phyloP scores from a whole-genome alignment of 164 flowering plant genomes.

The Magnolia officinalis region DNA sequence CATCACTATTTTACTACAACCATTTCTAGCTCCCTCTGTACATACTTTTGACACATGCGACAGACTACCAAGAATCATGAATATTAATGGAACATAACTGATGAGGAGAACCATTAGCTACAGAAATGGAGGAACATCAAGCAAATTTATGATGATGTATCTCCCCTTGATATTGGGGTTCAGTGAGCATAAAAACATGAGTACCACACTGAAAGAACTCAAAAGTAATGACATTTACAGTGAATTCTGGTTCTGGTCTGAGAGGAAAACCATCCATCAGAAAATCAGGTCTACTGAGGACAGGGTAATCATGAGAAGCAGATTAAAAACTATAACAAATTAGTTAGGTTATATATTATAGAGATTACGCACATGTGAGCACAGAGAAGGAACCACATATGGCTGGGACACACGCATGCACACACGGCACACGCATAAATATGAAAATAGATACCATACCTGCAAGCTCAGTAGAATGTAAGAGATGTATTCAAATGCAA shows the following conservation, averaged over 20 bases:
- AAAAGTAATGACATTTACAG: not conserved
- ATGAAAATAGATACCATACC: no score
- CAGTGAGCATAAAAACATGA: not conserved
- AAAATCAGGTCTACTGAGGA: not conserved
- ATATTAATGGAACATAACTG: not conserved
- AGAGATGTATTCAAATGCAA: no score
- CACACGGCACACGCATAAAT: no score
- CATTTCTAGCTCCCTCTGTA: not conserved
- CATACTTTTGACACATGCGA: not conserved
- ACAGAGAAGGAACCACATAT: no score
- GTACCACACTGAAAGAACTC: not conserved
- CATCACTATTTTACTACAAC: not conserved
- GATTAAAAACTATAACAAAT: not conserved
- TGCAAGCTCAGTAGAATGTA: no score
- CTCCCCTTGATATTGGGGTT: not conserved
- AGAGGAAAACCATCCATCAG: not conserved
- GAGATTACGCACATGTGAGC: no score
- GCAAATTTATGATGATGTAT: not conserved
- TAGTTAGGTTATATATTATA: no score
- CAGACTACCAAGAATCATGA: not conserved
- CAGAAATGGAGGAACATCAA: not conserved
- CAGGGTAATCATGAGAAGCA: not conserved
- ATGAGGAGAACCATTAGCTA: not conserved
- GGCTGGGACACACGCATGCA: no score
- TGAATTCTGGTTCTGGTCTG: not conserved